Conservation (phyloP, 352 stramenopile genomes). For the Proteromonas lacertae region DNA sequence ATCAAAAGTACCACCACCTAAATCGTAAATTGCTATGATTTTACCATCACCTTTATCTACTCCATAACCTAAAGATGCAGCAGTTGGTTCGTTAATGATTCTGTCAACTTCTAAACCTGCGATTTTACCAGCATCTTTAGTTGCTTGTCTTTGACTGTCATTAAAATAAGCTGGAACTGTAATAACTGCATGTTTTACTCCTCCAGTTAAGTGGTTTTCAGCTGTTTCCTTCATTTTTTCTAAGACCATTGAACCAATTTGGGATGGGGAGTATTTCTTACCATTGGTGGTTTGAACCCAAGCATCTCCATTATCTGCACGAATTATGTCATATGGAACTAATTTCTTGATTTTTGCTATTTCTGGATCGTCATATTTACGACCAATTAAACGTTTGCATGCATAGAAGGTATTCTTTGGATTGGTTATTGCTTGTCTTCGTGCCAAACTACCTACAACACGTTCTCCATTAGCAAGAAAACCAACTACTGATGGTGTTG, state of each 20-base stretch:
- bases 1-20: slow-evolving; percentile 90
- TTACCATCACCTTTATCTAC: slow-evolving; percentile 86
- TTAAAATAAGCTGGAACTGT: slow-evolving; percentile 85
- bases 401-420: slow-evolving; percentile 85
- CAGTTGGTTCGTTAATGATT: slow-evolving; percentile 88
- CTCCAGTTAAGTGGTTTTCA: slow-evolving; percentile 48
- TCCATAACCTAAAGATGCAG: slow-evolving; percentile 80
- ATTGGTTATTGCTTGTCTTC: slow-evolving; percentile 84
- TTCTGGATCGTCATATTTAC: slow-evolving; percentile 55
- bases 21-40: slow-evolving; percentile 82
- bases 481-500: slow-evolving; percentile 73
- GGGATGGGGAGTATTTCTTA: slow-evolving; percentile 65
- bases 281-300: slow-evolving; percentile 58
- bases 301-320: slow-evolving; percentile 52
- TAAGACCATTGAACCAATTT: slow-evolving; percentile 77
- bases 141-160: no score
- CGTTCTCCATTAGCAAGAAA: slow-evolving; percentile 60
- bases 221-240: slow-evolving; percentile 91
- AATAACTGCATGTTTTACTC: slow-evolving; percentile 59
- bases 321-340: slow-evolving; percentile 83
- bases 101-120: slow-evolving; percentile 63
- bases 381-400: slow-evolving; percentile 81
- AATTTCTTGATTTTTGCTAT: slow-evolving; percentile 64
- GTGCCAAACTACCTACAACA: slow-evolving; percentile 67
- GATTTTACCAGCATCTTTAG: slow-evolving; percentile 77